These are phyloP conservation scores for Fraxinus platypoda DNA, from an alignment of 305 asterid genomes.

Conservation along the genomic window DNA sequence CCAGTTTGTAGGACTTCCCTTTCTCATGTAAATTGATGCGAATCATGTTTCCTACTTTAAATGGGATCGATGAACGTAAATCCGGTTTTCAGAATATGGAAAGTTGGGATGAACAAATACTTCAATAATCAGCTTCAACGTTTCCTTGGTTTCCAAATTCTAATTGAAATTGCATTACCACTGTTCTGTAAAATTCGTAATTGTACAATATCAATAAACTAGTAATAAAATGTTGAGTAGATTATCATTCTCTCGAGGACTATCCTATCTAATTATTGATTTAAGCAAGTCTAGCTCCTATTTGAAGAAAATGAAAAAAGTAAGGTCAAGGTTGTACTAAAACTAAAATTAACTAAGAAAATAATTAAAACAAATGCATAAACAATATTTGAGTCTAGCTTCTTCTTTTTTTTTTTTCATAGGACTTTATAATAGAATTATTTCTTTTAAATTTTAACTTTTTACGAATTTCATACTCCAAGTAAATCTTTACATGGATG, in stretches of 20 bases:
- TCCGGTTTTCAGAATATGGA: not conserved
- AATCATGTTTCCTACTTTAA: not conserved
- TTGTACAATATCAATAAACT: too few species aligned
- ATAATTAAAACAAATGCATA: too few species aligned
- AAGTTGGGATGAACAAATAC: not conserved
- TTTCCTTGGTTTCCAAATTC: not conserved
- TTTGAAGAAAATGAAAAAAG: too few species aligned
- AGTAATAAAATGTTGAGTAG: not conserved
- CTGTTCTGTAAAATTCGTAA: not conserved
- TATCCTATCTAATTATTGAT: too few species aligned
- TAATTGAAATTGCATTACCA: not conserved
- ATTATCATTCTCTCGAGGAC: too few species aligned
- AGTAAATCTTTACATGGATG: not conserved
- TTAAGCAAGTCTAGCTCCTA: too few species aligned
- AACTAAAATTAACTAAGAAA: too few species aligned
- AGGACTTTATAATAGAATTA: too few species aligned
- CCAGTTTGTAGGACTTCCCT: constrained; percentile 54
- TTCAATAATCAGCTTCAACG: not conserved
- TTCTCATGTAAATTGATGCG: not conserved
- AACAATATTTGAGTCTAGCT: too few species aligned
- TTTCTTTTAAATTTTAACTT: not conserved
- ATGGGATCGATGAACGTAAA: not conserved
- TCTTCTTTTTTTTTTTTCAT: too few species aligned
- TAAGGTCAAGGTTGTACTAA: not conserved
- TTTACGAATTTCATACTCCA: not conserved